These are phyloP conservation scores for Aspergillus arachidicola DNA, from an alignment of 2,329 filamentous ascomycete genomes.

Conservation along the genomic window DNA sequence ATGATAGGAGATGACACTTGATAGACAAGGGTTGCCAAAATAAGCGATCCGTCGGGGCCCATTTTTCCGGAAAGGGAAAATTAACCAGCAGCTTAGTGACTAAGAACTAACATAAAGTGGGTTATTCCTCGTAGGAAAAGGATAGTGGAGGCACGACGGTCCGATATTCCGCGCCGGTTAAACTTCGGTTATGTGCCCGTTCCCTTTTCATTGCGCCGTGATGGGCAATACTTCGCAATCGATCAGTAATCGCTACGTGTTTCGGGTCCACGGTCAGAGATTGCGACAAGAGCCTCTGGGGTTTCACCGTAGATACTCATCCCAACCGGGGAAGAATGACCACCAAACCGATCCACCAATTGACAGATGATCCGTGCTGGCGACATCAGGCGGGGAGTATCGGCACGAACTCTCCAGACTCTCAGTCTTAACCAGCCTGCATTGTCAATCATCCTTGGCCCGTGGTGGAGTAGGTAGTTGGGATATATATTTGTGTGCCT, in stretches of 20 bases:
- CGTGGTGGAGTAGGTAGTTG: neutral
- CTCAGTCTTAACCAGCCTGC: neutral
- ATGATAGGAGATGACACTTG: too few species aligned
- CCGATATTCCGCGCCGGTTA: slow-evolving; percentile 29
- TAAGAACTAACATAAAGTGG: too few species aligned
- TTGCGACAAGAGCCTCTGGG: neutral
- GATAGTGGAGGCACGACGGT: slow-evolving; percentile 14
- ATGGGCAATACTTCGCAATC: too few species aligned
- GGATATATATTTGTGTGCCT: neutral
- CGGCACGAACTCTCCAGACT: neutral
- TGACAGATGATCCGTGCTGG: slow-evolving; percentile 3
- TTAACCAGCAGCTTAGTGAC: neutral
- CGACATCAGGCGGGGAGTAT: slow-evolving; percentile 7
- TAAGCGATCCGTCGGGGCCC: too few species aligned
- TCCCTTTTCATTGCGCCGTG: slow-evolving; percentile 20
- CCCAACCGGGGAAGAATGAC: slow-evolving; percentile 1
- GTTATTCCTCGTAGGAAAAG: neutral
- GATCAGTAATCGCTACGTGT: too few species aligned
- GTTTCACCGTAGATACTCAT: neutral
- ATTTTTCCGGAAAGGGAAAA: neutral
- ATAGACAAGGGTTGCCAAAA: too few species aligned
- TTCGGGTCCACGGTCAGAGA: neutral
- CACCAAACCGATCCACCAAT: neutral
- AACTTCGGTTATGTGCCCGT: slow-evolving; percentile 30
- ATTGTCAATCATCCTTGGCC: neutral